Base-by-base conservation (phyloP, 768 basidiomycete species). In the Lactifluus subvellereus region DNA sequence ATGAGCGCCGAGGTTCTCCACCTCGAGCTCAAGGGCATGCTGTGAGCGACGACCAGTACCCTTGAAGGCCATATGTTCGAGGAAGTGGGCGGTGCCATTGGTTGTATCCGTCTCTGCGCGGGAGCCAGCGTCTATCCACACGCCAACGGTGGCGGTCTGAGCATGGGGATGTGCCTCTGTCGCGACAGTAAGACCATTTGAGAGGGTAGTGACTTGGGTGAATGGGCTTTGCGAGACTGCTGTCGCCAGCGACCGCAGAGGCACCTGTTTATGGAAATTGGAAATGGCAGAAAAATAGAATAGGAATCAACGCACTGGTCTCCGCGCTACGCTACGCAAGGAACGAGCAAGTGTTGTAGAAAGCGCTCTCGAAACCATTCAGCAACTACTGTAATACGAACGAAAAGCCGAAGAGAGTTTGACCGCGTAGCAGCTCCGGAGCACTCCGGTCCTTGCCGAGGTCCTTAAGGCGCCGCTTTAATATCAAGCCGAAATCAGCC, bases 51-150 rank as follows among this genome's bases (percentile, higher is more conserved):
- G 84, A 72, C 84, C 83, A 62, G 96, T 99, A 60, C 97, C 97
- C 77, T 95, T 95, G 84, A 96, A 96, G 43, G 94, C 94, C 94
- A 96, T 94, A 72, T 95, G 93, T 76, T 99, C 97, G 64, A 98
- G 85, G 82, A 99, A 99, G 78, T 98, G 97, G 50, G 97, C 97
- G 10, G 94, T 94, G 56, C 97, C 97, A 69, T 89, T 95, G 43
- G 92, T 96, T 76, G 85, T 84, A 78, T 93, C 88, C 52, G 90
- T 96, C 83, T 99, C 97, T 62, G 94, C 95, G 60, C 97, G 85
- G 67, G 92, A 94, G 67, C 97, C 97, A 62, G 97, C 96, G 74
- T 98, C 96, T 70, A 99, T 96, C 94, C 94, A 99, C 64, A 98
- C 89, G 66, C 97, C 97, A 40, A 98, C 94, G n/a, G 96, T 99